phyloP scores from a whole-genome alignment of 2,329 filamentous ascomycete genomes.

The Fusarium incarnatum region DNA sequence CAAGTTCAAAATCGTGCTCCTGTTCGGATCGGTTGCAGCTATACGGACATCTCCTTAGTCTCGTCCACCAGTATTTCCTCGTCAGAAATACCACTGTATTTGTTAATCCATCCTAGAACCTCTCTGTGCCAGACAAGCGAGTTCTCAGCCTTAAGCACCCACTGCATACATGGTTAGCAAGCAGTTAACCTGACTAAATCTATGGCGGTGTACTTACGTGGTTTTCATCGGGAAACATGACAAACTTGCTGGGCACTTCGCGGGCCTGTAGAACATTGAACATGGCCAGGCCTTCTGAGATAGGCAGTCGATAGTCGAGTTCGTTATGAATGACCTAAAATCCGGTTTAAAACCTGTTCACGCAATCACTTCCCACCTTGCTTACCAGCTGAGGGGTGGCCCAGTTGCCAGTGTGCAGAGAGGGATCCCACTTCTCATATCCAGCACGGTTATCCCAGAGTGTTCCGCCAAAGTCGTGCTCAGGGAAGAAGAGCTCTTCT shows the following conservation, averaged over 20 bases:
- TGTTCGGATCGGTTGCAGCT: not conserved
- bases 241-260: conserved; percentile 79
- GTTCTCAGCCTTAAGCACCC: conserved; percentile 94
- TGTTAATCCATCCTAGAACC: conserved; percentile 82
- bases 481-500: conserved; percentile 77
- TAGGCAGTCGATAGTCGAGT: conserved; percentile 87
- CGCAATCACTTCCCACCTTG: not conserved
- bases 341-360: not conserved
- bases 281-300: conserved; percentile 84
- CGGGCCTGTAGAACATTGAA: conserved; percentile 87
- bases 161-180: conserved; percentile 54
- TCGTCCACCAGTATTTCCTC: conserved; percentile 37
- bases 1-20: not conserved
- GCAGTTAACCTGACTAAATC: not conserved
- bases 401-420: conserved; percentile 76
- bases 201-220: conserved; percentile 54
- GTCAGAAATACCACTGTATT: conserved; percentile 63
- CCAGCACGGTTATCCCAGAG: conserved; percentile 70
- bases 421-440: conserved; percentile 78
- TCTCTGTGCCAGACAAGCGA: conserved; percentile 89
- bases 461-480: conserved; percentile 74
- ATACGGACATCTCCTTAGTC: conserved; percentile 36
- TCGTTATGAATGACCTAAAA: conserved; percentile 80
- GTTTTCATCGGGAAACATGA: conserved; percentile 83
- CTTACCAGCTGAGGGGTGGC: conserved; percentile 83